Evolutionary conservation across 305 asterid genomes (phyloP), one percentile per base, ranked within the genome.

Genomic region (Petunia hybrid): DNA sequence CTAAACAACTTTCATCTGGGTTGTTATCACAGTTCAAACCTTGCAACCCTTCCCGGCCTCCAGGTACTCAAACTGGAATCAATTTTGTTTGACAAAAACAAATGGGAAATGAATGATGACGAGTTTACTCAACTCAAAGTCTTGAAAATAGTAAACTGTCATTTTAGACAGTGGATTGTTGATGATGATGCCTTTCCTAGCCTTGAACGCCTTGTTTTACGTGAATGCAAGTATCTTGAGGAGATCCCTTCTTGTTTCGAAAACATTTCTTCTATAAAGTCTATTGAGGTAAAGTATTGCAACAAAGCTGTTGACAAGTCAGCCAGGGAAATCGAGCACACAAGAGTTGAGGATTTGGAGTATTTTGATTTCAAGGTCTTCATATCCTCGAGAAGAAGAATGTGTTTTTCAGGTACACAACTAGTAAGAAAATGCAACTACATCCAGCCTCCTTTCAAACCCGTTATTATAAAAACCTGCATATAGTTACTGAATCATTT

Each of bases 211-310:
- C 57, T 87, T 45, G 56, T 77, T 41, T 39, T 87, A 53, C 10
- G 10, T 4, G 31, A 13, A 0, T 61, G 78, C 70, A 2, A 0
- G 1, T 0, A n/a, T 40, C 78, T 83, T 45, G n/a, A 36, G 75
- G 86, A 82, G 63, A 75, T 87, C 69, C 84, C 86, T 22, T n/a
- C 63, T 45, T 67, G 57, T 51, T 61, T 87, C 0, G 83, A 70
- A 7, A 43, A 80, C 4, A 79, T 71, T 10, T 60, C 35, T 12
- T 80, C 85, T 8, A 42, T 79, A 55, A 73, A 79, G 68, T 74
- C 16, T 12, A 67, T 81, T 22, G 78, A 79, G 51, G 73, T 79
- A 8, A 35, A 56, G 8, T 13, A 5, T 6, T 76, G 75, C 12
- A 51, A n/a, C 9, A 40, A 55, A 10, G 76, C 80, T 53, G 46